Percentiles rank a stretch among this genome's conserved stretches.
Evolutionary conservation across 2,329 filamentous ascomycete genomes (phyloP).

Genomic region (Diaporthe ilicicola): DNA sequence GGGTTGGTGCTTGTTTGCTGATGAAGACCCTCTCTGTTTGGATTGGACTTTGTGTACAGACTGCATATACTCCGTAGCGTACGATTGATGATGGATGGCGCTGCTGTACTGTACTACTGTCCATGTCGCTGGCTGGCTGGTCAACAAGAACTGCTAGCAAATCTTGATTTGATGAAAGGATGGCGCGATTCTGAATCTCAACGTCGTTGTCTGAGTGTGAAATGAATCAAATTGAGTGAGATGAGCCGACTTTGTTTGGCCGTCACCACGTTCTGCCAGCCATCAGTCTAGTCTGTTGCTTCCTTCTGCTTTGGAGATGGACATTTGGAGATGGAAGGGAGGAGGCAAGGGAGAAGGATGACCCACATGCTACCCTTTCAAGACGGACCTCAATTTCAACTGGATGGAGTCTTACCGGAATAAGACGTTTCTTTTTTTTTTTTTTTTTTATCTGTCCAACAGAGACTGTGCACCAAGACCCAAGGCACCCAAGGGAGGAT

Average conservation of each 20-base stretch:
- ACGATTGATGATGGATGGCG: too few relatives aligned
- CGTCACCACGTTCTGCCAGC: background rate
- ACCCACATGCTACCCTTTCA: conserved; percentile 14
- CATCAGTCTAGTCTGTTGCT: background rate
- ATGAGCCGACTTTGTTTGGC: conserved; percentile 5
- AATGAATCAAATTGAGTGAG: background rate
- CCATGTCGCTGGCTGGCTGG: too few relatives aligned
- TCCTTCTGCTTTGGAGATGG: background rate
- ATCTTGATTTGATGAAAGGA: background rate
- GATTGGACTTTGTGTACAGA: background rate
- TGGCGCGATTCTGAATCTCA: background rate
- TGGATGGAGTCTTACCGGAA: conserved; percentile 7
- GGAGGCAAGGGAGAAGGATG: background rate
- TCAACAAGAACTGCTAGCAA: background rate
- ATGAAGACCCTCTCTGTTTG: conserved; percentile 9
- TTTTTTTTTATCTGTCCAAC: too few relatives aligned
- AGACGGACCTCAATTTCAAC: background rate
- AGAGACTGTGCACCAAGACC: background rate
- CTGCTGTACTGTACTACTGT: too few relatives aligned
- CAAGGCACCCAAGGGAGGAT: too few relatives aligned
- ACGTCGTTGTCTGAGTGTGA: background rate
- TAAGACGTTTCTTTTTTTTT: background rate
- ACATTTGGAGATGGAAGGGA: background rate
- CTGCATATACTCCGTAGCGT: background rate
- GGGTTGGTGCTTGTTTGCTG: conserved; percentile 3